Conservation (phyloP, 139 green algal genomes). For the Micromonas pusilla region DNA sequence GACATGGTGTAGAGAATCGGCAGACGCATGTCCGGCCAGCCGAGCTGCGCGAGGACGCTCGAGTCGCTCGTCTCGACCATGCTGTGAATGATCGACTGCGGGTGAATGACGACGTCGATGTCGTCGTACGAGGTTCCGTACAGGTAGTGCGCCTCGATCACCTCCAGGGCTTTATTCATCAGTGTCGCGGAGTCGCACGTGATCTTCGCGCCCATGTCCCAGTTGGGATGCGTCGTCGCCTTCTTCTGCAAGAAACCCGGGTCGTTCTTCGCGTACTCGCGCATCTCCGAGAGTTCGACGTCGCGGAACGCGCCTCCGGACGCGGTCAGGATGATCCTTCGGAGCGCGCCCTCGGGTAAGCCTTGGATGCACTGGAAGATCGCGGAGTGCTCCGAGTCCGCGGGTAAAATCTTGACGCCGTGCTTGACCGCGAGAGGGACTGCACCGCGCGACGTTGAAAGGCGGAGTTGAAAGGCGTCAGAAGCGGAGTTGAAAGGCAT, state of each 20-base stretch:
- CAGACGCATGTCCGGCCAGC: slow-evolving; percentile 98
- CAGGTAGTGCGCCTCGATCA: slow-evolving; percentile 99
- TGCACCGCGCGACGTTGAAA: too few relatives aligned
- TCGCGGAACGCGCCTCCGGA: slow-evolving; percentile 88
- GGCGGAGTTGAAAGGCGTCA: too few relatives aligned
- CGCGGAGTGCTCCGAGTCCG: slow-evolving; percentile 93
- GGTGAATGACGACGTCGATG: slow-evolving; percentile 99
- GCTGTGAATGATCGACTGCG: slow-evolving; percentile 98
- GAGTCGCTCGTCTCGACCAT: slow-evolving; percentile 97
- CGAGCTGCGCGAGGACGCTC: slow-evolving; percentile 89
- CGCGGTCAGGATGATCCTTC: slow-evolving; percentile 95
- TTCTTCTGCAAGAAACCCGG: slow-evolving; percentile 29
- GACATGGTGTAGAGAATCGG: slow-evolving; percentile 99
- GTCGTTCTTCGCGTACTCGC: slow-evolving; percentile 7
- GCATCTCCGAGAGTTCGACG: slow-evolving; percentile 27
- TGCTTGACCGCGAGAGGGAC: slow-evolving; percentile 87
- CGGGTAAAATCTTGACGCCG: slow-evolving; percentile 88
- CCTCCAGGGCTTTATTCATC: slow-evolving; percentile 95
- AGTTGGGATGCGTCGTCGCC: slow-evolving; percentile 51
- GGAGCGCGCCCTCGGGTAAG: slow-evolving; percentile 86
- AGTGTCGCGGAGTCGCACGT: slow-evolving; percentile 93
- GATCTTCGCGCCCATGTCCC: slow-evolving; percentile 93
- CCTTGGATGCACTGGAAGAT: slow-evolving; percentile 96
- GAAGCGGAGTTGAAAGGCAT: too few relatives aligned
- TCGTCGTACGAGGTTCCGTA: slow-evolving; percentile 93